Evolutionary conservation across 371 early-diverging fungal genomes (phyloP).

Genomic region (Mucor racemosus): DNA sequence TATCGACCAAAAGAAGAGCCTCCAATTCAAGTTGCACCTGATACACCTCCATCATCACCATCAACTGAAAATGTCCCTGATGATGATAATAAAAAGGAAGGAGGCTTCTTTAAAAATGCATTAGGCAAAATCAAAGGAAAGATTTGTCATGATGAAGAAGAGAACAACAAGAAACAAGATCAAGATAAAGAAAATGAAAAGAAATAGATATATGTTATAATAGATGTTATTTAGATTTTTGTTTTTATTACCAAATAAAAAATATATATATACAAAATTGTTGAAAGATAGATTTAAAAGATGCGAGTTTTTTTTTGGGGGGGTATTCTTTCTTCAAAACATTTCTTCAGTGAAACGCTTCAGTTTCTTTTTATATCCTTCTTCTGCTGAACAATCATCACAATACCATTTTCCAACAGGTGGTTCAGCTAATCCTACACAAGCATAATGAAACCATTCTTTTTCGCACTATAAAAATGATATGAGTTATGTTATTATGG

Average conservation of each 20-base stretch:
- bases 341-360: constrained; percentile 28
- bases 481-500: background rate
- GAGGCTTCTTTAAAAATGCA: constrained; percentile 38
- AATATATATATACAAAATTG: constrained; percentile 11
- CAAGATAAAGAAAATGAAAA: constrained; percentile 8
- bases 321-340: constrained; percentile 18
- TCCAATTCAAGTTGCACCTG: constrained; percentile 11
- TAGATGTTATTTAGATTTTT: constrained; percentile 6
- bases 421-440: constrained; percentile 83
- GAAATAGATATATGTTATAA: background rate
- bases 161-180: constrained; percentile 16
- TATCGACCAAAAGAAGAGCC: constrained; percentile 32
- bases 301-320: background rate
- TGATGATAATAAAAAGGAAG: constrained; percentile 11
- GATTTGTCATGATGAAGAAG: constrained; percentile 37
- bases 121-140: constrained; percentile 39
- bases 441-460: constrained; percentile 96
- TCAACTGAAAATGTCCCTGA: constrained; percentile 16
- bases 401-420: constrained; percentile 97
- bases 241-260: background rate
- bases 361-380: constrained; percentile 35
- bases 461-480: constrained; percentile 73
- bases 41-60: constrained; percentile 27
- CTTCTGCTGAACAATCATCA: constrained; percentile 56
- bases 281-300: background rate